These are phyloP conservation scores for Magnusiomyces suaveolens DNA, from an alignment of 1,139 yeast genomes.

Conservation along the genomic window DNA sequence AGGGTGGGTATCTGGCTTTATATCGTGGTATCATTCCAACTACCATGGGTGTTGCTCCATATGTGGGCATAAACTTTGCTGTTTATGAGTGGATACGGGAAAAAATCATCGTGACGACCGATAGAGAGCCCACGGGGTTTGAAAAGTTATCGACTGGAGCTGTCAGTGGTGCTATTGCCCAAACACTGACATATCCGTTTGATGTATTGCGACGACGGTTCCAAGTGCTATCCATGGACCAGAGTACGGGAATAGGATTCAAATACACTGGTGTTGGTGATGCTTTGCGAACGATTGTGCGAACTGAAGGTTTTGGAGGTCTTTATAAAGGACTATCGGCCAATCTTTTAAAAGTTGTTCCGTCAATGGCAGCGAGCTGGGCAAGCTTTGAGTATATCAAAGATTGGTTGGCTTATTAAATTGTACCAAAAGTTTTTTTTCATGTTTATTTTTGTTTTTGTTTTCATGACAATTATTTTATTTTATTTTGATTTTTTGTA, in stretches of 20 bases:
- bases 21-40: slow-evolving; percentile 87
- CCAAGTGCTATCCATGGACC: slow-evolving; percentile 77
- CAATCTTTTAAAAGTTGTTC: slow-evolving; percentile 80
- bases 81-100: slow-evolving; percentile 77
- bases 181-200: slow-evolving; percentile 76
- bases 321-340: slow-evolving; percentile 85
- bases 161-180: slow-evolving; percentile 76
- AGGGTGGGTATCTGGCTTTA: slow-evolving; percentile 73
- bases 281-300: slow-evolving; percentile 60
- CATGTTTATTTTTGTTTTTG: neutral
- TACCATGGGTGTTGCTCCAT: slow-evolving; percentile 89
- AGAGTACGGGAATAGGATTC: slow-evolving; percentile 58
- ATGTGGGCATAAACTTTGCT: slow-evolving; percentile 87
- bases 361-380: slow-evolving; percentile 95
- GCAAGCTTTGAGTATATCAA: slow-evolving; percentile 64
- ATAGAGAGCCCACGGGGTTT: slow-evolving; percentile 33
- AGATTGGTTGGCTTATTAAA: slow-evolving; percentile 26
- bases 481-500: no score
- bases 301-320: slow-evolving; percentile 67
- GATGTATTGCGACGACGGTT: slow-evolving; percentile 81
- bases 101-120: slow-evolving; percentile 22
- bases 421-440: neutral
- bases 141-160: slow-evolving; percentile 76
- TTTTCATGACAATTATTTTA: neutral
- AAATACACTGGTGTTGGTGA: slow-evolving; percentile 62